These are phyloP conservation scores for Cladosporium sp. DNA, from an alignment of 2,329 filamentous ascomycete genomes.

Conservation along the genomic window DNA sequence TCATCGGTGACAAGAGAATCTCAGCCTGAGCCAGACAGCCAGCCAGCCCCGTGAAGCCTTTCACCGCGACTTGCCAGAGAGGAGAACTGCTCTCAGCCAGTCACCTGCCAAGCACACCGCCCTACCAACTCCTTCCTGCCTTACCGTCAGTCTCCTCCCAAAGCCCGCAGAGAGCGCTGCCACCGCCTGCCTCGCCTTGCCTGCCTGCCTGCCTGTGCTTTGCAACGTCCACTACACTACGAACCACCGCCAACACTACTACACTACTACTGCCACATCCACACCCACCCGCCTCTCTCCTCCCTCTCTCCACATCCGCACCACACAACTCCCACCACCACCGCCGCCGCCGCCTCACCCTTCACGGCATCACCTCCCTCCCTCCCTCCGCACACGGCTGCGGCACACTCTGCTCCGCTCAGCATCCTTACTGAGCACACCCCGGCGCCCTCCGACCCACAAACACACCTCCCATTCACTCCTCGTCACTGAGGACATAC, in stretches of 20 bases:
- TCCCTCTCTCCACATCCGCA: not conserved
- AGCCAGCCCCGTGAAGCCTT: too few relatives aligned
- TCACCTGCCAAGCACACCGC: not conserved
- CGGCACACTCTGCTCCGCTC: not conserved
- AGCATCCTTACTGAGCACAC: constrained; percentile 13
- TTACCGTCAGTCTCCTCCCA: constrained; percentile 4
- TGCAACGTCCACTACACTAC: not conserved
- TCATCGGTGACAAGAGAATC: not conserved
- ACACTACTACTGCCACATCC: too few relatives aligned
- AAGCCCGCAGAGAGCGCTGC: constrained; percentile 10
- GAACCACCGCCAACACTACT: not conserved
- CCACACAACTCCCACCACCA: not conserved
- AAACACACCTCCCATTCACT: constrained; percentile 15
- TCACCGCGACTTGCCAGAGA: not conserved
- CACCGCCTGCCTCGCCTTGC: not conserved
- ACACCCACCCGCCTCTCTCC: too few relatives aligned
- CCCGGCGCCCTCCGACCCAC: not conserved
- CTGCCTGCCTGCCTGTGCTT: too few relatives aligned
- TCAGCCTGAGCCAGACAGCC: too few relatives aligned
- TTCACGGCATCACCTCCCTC: not conserved
- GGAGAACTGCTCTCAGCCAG: not conserved
- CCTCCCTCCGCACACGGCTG: not conserved
- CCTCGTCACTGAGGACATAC: constrained; percentile 25
- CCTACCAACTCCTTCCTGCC: too few relatives aligned
- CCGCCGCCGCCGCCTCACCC: too few relatives aligned